These are phyloP conservation scores for Vitis amurensis DNA, from an alignment of 164 flowering plant genomes.

Conservation along the genomic window DNA sequence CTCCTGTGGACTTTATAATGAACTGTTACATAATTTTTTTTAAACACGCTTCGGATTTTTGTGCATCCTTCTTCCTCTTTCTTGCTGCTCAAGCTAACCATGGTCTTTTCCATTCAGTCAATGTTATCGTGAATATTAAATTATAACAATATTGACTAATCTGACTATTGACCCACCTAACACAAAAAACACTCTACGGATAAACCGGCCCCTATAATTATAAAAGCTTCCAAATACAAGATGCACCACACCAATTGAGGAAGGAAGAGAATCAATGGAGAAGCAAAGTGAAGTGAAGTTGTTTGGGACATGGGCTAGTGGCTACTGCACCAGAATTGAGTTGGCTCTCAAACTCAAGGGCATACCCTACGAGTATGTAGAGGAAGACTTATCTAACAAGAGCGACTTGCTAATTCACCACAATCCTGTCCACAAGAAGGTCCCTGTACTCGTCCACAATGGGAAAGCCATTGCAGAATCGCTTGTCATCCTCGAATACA, in stretches of 20 bases:
- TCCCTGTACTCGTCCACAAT: constrained; percentile 16
- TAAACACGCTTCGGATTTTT: too few species aligned
- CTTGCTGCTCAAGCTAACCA: too few species aligned
- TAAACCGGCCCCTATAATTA: neutral
- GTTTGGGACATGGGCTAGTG: constrained; percentile 21
- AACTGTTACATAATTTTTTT: too few species aligned
- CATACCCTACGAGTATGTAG: constrained; percentile 22
- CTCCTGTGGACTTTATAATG: too few species aligned
- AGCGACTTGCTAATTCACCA: constrained; percentile 16
- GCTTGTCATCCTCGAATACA: constrained; percentile 29
- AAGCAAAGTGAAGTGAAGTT: constrained; percentile 20
- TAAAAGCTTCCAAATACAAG: neutral
- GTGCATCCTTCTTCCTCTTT: too few species aligned
- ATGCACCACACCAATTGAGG: neutral
- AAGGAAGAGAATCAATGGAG: constrained; percentile 3
- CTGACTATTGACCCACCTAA: too few species aligned
- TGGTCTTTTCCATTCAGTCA: too few species aligned
- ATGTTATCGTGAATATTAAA: too few species aligned
- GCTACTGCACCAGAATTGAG: constrained; percentile 16
- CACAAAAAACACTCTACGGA: neutral
- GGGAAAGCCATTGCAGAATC: constrained; percentile 28
- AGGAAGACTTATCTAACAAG: constrained; percentile 25
- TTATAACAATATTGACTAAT: too few species aligned
- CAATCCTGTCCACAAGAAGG: constrained; percentile 15
- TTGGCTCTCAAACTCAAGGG: constrained; percentile 33